Conservation (phyloP, 2,329 filamentous ascomycete species). For the Sporothrix pallida region DNA sequence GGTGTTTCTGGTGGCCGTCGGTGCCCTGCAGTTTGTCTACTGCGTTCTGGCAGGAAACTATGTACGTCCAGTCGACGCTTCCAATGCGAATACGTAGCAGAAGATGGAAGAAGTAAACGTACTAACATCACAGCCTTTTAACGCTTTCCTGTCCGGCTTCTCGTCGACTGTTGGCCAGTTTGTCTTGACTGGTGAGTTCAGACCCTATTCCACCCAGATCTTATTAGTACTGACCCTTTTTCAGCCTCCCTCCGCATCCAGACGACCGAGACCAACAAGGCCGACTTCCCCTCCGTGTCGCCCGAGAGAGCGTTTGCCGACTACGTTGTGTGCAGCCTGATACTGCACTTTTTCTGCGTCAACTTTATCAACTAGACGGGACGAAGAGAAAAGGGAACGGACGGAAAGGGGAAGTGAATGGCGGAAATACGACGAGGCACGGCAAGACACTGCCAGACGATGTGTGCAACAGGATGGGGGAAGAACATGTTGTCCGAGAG, state of each 20-base stretch:
- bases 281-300: slow-evolving; percentile 76
- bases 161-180: slow-evolving; percentile 95
- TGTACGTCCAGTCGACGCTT: slow-evolving; percentile 59
- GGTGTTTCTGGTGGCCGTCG: slow-evolving; percentile 82
- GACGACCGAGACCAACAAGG: slow-evolving; percentile 81
- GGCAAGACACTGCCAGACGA: neutral
- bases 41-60: slow-evolving; percentile 93
- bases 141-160: slow-evolving; percentile 96
- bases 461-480: neutral
- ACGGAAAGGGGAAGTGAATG: neutral
- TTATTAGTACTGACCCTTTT: slow-evolving; percentile 10
- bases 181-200: slow-evolving; percentile 82
- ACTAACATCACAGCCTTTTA: slow-evolving; percentile 76
- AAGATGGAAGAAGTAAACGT: too few species aligned
- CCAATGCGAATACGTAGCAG: too few species aligned
- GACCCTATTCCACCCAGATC: slow-evolving; percentile 35
- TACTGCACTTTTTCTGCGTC: slow-evolving; percentile 98
- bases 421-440: neutral
- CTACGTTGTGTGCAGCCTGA: slow-evolving; percentile 90
- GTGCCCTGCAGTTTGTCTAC: slow-evolving; percentile 91
- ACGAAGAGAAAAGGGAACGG: neutral
- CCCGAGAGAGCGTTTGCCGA: slow-evolving; percentile 94
- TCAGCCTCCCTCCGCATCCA: slow-evolving; percentile 83
- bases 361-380: slow-evolving; percentile 93
- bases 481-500: neutral